These are phyloP conservation scores for Ceratobasidium sp. DNA, from an alignment of 1,284 basidiomycete species.

Conservation along the genomic window DNA sequence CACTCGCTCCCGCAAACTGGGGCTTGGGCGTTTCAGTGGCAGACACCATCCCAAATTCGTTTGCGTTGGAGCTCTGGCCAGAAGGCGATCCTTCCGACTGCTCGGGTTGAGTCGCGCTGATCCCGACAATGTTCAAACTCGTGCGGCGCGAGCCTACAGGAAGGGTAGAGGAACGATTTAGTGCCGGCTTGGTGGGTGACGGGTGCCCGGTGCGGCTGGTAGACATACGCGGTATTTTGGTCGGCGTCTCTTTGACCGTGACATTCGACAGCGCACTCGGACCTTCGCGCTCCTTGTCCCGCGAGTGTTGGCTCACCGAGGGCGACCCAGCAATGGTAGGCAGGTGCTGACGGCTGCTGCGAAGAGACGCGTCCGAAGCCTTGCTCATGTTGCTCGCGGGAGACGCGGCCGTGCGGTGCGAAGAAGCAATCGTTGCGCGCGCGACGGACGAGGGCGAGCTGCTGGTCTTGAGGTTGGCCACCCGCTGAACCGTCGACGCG, in stretches of 20 bases:
- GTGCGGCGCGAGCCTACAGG: constrained; percentile 57
- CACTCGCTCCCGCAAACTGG: constrained; percentile 22
- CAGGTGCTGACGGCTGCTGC: constrained; percentile 68
- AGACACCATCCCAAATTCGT: constrained; percentile 82
- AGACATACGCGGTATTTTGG: constrained; percentile 92
- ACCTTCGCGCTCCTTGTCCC: constrained; percentile 24
- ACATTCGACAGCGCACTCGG: constrained; percentile 26
- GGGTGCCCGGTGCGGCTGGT: constrained; percentile 58
- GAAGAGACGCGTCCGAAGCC: constrained; percentile 77
- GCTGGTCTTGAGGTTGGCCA: constrained; percentile 73
- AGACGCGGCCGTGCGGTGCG: constrained; percentile 49
- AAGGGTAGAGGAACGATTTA: constrained; percentile 56
- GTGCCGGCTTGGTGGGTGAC: constrained; percentile 67
- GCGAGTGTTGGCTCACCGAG: constrained; percentile 58
- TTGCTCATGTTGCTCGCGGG: constrained; percentile 64
- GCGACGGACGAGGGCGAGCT: constrained; percentile 54
- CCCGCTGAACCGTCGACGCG: constrained; percentile 75
- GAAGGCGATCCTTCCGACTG: constrained; percentile 69
- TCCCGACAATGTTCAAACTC: constrained; percentile 58
- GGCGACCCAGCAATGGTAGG: constrained; percentile 92
- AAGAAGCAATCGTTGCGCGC: constrained; percentile 45
- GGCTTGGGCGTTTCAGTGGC: constrained; percentile 37
- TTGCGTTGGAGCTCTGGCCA: constrained; percentile 56
- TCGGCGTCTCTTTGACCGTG: constrained; percentile 73
- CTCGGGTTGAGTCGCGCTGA: constrained; percentile 47